Conservation (phyloP, 2,329 filamentous ascomycete species). For the Diplodia scrobiculata region DNA sequence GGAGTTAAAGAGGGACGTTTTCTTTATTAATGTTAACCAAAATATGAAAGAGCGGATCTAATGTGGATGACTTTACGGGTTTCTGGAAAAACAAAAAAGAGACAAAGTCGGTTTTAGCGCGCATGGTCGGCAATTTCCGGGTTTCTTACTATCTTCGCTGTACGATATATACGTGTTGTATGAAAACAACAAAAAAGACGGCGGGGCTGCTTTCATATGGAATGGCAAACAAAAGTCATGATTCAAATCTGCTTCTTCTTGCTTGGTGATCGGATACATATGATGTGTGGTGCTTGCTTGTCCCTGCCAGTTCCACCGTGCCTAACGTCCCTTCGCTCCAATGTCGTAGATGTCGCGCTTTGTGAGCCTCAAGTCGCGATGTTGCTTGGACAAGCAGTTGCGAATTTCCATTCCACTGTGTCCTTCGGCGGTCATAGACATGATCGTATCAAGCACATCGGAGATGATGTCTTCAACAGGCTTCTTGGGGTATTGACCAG, state of each 20-base stretch:
- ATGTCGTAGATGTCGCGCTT: too few relatives aligned
- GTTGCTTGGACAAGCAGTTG: too few relatives aligned
- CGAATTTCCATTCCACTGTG: too few relatives aligned
- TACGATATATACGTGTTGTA: conserved; percentile 5
- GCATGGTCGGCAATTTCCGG: not conserved
- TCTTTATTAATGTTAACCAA: not conserved
- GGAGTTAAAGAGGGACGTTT: not conserved
- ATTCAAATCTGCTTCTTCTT: not conserved
- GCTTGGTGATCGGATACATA: not conserved
- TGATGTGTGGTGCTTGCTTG: too few relatives aligned
- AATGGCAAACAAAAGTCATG: not conserved
- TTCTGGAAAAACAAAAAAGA: not conserved
- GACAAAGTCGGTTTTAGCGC: conserved; percentile 12
- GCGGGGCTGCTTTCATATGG: not conserved
- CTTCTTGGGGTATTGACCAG: too few relatives aligned
- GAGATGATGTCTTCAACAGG: too few relatives aligned
- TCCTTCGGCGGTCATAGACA: too few relatives aligned
- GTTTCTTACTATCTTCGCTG: not conserved
- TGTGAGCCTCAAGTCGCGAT: too few relatives aligned
- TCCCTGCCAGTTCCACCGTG: too few relatives aligned
- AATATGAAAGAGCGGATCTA: not conserved
- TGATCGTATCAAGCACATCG: too few relatives aligned
- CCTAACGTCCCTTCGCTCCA: too few relatives aligned
- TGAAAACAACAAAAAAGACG: not conserved
- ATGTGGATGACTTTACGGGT: not conserved